A percentile compares a stretch with the other conserved stretches of the same genome.
phyloP scores from a whole-genome alignment of 73 alveolate genomes.

The Stentor coeruleus region DNA sequence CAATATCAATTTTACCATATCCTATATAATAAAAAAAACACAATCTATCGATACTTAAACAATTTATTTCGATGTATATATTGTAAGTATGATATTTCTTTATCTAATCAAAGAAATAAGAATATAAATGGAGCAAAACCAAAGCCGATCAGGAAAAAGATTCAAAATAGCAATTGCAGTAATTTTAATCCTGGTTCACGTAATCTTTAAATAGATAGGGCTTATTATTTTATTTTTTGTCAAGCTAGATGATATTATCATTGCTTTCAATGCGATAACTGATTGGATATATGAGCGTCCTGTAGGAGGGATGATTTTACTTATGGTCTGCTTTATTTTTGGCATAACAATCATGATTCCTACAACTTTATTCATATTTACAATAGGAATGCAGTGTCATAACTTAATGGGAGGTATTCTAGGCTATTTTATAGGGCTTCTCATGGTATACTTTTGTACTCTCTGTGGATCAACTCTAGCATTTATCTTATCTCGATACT shows the following conservation, averaged over 20 bases:
- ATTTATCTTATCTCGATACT: constrained; percentile 16
- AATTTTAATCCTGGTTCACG: not conserved
- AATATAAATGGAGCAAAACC: too few species aligned
- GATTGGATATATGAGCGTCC: constrained; percentile 16
- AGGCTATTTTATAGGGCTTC: not conserved
- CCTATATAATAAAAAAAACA: too few species aligned
- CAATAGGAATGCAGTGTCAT: not conserved
- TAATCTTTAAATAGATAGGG: not conserved
- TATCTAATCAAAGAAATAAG: too few species aligned
- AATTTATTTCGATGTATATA: too few species aligned
- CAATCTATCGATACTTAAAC: too few species aligned
- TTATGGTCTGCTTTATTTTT: not conserved
- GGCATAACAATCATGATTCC: constrained; percentile 21
- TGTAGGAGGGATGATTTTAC: constrained; percentile 2
- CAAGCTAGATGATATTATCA: not conserved
- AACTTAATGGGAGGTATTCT: constrained; percentile 8
- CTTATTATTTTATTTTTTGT: not conserved
- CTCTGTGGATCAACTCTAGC: not conserved
- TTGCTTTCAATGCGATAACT: not conserved
- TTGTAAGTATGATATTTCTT: too few species aligned
- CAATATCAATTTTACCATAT: too few species aligned
- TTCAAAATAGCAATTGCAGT: not conserved
- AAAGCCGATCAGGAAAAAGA: not conserved
- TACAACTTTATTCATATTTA: not conserved
- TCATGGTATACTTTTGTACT: not conserved